Conservation (phyloP, 768 basidiomycete genomes). For the Trametes cingulata region DNA sequence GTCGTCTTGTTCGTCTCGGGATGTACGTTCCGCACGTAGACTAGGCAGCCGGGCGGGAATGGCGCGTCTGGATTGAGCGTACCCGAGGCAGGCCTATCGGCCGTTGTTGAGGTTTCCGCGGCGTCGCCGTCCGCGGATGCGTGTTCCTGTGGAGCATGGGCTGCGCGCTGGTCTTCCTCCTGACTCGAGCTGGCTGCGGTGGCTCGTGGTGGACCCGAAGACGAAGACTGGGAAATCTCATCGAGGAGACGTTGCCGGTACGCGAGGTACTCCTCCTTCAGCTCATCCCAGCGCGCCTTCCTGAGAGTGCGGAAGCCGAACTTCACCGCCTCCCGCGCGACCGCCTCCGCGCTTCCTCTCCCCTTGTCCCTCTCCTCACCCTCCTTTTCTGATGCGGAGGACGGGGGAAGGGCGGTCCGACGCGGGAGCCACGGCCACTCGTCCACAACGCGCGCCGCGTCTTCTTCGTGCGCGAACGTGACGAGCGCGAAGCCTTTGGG, state of each 20-base stretch:
- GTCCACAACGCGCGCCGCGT: conserved; percentile 44
- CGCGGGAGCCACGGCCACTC: conserved; percentile 64
- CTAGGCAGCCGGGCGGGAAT: conserved; percentile 66
- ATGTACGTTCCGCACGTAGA: conserved; percentile 72
- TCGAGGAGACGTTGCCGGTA: conserved; percentile 59
- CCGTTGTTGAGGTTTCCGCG: no score
- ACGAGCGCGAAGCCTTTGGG: conserved; percentile 80
- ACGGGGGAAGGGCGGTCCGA: neutral
- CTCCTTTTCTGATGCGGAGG: neutral
- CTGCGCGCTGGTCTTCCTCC: neutral
- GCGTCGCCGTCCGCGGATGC: no score
- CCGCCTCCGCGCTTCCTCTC: neutral
- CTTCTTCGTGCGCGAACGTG: conserved; percentile 44
- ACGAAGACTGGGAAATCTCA: conserved; percentile 36
- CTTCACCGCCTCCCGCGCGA: conserved; percentile 47
- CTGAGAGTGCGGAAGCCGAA: conserved; percentile 60
- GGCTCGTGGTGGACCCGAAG: neutral
- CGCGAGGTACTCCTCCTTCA: conserved; percentile 69
- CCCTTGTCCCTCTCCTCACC: neutral
- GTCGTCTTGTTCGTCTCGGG: conserved; percentile 82
- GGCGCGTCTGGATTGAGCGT: conserved; percentile 29
- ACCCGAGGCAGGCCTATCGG: no score
- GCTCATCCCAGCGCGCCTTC: conserved; percentile 60
- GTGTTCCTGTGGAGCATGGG: neutral
- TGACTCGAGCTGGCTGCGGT: neutral